phyloP scores from a whole-genome alignment of 805 yeast genomes.

The Schizosaccharomyces lindneri region DNA sequence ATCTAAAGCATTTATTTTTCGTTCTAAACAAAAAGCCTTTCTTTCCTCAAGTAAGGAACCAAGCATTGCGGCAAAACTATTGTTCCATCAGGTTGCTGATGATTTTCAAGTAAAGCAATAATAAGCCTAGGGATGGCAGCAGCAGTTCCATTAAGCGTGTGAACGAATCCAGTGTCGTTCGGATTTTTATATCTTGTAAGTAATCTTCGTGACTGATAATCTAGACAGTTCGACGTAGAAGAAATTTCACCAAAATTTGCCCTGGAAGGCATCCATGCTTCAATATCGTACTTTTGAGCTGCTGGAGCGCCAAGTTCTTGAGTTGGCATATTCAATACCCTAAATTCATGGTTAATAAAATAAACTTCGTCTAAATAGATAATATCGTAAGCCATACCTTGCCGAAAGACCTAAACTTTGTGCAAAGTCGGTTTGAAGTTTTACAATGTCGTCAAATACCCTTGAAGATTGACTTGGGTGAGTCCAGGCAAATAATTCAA shows the following conservation, averaged over 20 bases:
- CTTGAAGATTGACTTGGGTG: conserved; percentile 17
- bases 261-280: conserved; percentile 96
- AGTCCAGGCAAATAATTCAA: conserved; percentile 57
- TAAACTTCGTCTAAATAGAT: too few relatives aligned
- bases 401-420: conserved; percentile 50
- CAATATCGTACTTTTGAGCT: conserved; percentile 70
- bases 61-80: neutral
- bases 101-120: conserved; percentile 71
- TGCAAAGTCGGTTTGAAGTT: conserved; percentile 41
- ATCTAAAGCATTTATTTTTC: neutral
- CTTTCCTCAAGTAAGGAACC: neutral
- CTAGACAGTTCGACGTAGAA: conserved; percentile 77
- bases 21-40: neutral
- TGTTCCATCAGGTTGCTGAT: conserved; percentile 30
- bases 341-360: conserved; percentile 7
- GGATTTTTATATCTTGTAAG: conserved; percentile 30
- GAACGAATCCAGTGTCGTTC: conserved; percentile 26
- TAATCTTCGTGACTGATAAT: conserved; percentile 67
- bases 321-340: conserved; percentile 69
- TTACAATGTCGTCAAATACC: conserved; percentile 34
- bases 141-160: conserved; percentile 86
- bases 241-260: conserved; percentile 81
- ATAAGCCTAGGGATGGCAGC: conserved; percentile 84
- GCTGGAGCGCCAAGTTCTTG: conserved; percentile 90
- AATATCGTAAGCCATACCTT: neutral